These are phyloP conservation scores for Phycomyces nitens DNA, from an alignment of 192 early-diverging fungal species.

Conservation along the genomic window DNA sequence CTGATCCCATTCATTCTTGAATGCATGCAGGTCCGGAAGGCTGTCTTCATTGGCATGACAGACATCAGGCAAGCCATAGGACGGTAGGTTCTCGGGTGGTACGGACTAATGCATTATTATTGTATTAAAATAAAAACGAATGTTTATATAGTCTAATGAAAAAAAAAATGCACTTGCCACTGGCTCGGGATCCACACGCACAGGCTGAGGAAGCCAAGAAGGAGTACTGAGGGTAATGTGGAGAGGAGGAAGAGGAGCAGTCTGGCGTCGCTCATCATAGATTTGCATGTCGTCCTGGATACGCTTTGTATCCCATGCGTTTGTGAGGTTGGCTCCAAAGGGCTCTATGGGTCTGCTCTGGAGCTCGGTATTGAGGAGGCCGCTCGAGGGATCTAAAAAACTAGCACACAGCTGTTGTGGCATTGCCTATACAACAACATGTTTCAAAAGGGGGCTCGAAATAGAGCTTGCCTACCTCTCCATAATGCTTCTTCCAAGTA, in stretches of 20 bases:
- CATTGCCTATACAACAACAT: slow-evolving; percentile 3
- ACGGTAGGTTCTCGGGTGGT: neutral
- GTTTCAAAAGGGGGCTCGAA: too few relatives aligned
- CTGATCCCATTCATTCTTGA: slow-evolving; percentile 30
- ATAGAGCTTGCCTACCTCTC: slow-evolving; percentile 22
- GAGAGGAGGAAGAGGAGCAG: slow-evolving; percentile 9
- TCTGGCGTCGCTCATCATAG: neutral
- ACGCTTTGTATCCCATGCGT: slow-evolving; percentile 14
- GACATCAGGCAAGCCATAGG: neutral
- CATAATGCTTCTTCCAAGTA: slow-evolving; percentile 58
- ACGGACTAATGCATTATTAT: neutral
- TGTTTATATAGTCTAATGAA: too few relatives aligned
- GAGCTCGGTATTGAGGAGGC: neutral
- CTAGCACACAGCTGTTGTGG: slow-evolving; percentile 12
- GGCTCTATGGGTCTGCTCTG: slow-evolving; percentile 10
- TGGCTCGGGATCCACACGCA: too few relatives aligned
- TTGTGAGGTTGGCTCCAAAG: slow-evolving; percentile 3
- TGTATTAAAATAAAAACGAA: too few relatives aligned
- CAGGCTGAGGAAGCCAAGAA: neutral
- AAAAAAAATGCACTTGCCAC: too few relatives aligned
- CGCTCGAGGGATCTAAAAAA: neutral
- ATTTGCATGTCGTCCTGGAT: slow-evolving; percentile 1
- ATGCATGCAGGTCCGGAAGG: slow-evolving; percentile 18
- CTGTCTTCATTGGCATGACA: slow-evolving; percentile 1
- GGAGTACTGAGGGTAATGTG: slow-evolving; percentile 2